These are phyloP conservation scores for Penicillium angulare DNA, from an alignment of 495 filamentous ascomycete species.

Conservation along the genomic window DNA sequence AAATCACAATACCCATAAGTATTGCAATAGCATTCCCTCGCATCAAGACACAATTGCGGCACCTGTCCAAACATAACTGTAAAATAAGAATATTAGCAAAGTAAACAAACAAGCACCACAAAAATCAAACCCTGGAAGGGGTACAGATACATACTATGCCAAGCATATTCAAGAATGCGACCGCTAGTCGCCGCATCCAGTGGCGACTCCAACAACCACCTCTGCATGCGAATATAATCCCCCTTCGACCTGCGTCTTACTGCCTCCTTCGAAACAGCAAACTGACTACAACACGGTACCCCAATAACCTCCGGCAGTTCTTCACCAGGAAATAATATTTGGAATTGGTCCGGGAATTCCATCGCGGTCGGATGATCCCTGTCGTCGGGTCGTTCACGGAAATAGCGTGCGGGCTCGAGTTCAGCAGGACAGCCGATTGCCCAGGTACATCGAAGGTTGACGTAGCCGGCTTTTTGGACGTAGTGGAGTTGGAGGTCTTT, in stretches of 20 bases:
- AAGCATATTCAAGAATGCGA: constrained; percentile 65
- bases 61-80: constrained; percentile 28
- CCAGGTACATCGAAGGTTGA: constrained; percentile 48
- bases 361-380: constrained; percentile 16
- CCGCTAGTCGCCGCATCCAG: constrained; percentile 55
- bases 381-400: constrained; percentile 22
- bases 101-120: background rate
- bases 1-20: constrained; percentile 37
- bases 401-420: constrained; percentile 27
- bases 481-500: constrained; percentile 21
- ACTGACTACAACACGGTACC: constrained; percentile 65
- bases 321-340: constrained; percentile 38
- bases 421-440: constrained; percentile 42
- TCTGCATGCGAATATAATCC: constrained; percentile 52
- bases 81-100: background rate
- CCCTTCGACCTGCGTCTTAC: constrained; percentile 42
- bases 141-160: constrained; percentile 54
- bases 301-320: constrained; percentile 32
- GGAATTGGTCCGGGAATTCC: constrained; percentile 28
- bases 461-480: constrained; percentile 40
- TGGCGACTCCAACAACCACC: constrained; percentile 60
- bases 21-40: constrained; percentile 38
- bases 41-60: constrained; percentile 31
- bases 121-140: background rate
- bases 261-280: constrained; percentile 56